phyloP scores from a whole-genome alignment of 768 basidiomycete species.

The Serpula lacrymans region DNA sequence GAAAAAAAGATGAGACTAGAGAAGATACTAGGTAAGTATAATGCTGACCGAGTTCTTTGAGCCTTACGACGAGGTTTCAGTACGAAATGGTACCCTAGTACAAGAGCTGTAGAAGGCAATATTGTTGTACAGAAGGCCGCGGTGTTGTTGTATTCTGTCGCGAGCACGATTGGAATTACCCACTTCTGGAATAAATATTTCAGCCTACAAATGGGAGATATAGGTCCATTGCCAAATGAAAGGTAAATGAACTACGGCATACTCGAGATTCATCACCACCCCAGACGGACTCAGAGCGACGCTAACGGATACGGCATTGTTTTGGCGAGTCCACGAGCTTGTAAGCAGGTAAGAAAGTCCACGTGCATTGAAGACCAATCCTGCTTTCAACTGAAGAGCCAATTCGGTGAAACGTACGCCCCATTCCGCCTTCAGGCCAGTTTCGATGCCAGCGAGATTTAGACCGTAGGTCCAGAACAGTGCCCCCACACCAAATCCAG shows the following conservation, averaged over 20 bases:
- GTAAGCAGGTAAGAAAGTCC: constrained; percentile 43
- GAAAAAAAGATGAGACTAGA: constrained; percentile 7
- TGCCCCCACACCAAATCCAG: constrained; percentile 46
- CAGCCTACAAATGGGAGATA: constrained; percentile 34
- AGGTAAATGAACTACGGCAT: constrained; percentile 24
- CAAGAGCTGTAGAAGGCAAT: constrained; percentile 51
- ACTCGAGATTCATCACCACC: constrained; percentile 57
- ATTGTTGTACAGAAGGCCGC: constrained; percentile 50
- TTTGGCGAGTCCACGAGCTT: constrained; percentile 48
- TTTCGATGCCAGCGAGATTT: constrained; percentile 42
- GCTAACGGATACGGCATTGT: constrained; percentile 39
- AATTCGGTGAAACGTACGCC: constrained; percentile 54
- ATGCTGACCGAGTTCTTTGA: constrained; percentile 50
- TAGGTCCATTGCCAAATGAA: constrained; percentile 13
- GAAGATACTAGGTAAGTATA: constrained; percentile 9
- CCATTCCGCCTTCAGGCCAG: constrained; percentile 49
- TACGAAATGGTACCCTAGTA: constrained; percentile 54
- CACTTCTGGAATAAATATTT: constrained; percentile 56
- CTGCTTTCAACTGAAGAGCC: constrained; percentile 47
- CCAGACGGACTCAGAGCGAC: constrained; percentile 44
- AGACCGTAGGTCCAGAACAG: constrained; percentile 49
- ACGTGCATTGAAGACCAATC: constrained; percentile 44
- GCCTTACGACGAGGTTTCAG: constrained; percentile 53
- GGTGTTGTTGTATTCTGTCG: constrained; percentile 42
- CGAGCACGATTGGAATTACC: constrained; percentile 54